phyloP scores from a whole-genome alignment of 2,329 filamentous ascomycete species.

The Epichloe typhina region DNA sequence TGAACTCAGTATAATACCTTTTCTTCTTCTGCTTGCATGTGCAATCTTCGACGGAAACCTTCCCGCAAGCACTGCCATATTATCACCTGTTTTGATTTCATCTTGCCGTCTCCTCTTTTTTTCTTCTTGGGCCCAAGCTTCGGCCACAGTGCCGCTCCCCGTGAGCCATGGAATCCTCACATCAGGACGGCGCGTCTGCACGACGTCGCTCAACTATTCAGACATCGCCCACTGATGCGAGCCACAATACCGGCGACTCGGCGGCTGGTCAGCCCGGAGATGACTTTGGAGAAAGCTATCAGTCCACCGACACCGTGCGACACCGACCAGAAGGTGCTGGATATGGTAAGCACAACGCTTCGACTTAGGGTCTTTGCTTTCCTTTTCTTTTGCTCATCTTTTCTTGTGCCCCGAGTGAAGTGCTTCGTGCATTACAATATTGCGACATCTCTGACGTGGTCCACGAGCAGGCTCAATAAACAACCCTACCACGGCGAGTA shows the following conservation, averaged over 20 bases:
- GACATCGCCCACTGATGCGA: constrained; percentile 38
- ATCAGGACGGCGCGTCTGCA: constrained; percentile 19
- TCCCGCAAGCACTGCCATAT: not conserved
- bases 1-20: not conserved
- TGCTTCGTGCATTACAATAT: not conserved
- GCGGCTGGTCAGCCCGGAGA: constrained; percentile 27
- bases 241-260: constrained; percentile 25
- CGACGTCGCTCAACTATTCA: constrained; percentile 23
- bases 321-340: constrained; percentile 36
- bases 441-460: not conserved
- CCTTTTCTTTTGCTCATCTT: not conserved
- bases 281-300: constrained; percentile 38
- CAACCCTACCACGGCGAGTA: constrained; percentile 10
- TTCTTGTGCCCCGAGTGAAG: not conserved
- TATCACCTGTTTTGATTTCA: not conserved
- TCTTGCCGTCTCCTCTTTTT: not conserved
- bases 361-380: not conserved
- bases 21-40: not conserved
- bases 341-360: constrained; percentile 34
- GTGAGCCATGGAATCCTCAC: constrained; percentile 31
- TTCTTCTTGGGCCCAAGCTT: not conserved
- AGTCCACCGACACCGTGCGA: constrained; percentile 47
- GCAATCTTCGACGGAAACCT: not conserved
- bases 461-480: constrained; percentile 9
- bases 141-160: constrained; percentile 4